Base-by-base conservation (phyloP, 202 grass and related monocot genomes). In the Zoysia matrella region DNA sequence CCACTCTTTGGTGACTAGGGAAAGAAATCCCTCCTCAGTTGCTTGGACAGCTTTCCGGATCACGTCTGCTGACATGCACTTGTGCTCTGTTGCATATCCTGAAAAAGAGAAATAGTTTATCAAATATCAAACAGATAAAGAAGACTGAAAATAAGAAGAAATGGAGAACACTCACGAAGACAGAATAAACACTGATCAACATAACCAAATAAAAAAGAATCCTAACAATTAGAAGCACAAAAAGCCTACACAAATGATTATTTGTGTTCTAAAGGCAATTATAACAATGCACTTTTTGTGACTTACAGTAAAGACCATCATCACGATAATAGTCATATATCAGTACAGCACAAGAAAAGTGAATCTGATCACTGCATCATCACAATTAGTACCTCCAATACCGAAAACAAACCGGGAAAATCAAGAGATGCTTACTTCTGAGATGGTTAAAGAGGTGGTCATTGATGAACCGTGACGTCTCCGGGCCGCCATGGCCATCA, bases 401-500 rank as follows among this genome's bases (percentile, higher is more conserved):
- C 48, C 56, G 44, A 67, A 30, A 41, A 61, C 13, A 63, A 80
- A 12, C 51, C 8, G 79, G 49, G 11, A 40, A 4, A 60, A 68
- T 63, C 46, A 74, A 65, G 47, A 44, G 14, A 44, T 62, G 86
- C 22, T 22, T 22, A 22, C 22, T 22, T 22, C 22, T 22, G 22
- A 22, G 22, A 22, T 22, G 22, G 22, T 86, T 86, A 82, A 97
- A 94, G 47, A 97, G 82, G 85, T 97, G 92, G 51, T 92, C 72
- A 78, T 92, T 97, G 78, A 97, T 89, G 74, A 92, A 94, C n/a
- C 88, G 88, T 50, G 92, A 65, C 3, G 94, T 89, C 86, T 97
- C 94, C 2, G 94, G 94, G 52, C 94, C 94, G 51, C 94, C 94
- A 67, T 97, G 94, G 0, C 94, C 94, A 73, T 97, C 94, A 80